Base-by-base conservation (phyloP, 2,329 filamentous ascomycete species). In the Pseudogymnoascus sp. region DNA sequence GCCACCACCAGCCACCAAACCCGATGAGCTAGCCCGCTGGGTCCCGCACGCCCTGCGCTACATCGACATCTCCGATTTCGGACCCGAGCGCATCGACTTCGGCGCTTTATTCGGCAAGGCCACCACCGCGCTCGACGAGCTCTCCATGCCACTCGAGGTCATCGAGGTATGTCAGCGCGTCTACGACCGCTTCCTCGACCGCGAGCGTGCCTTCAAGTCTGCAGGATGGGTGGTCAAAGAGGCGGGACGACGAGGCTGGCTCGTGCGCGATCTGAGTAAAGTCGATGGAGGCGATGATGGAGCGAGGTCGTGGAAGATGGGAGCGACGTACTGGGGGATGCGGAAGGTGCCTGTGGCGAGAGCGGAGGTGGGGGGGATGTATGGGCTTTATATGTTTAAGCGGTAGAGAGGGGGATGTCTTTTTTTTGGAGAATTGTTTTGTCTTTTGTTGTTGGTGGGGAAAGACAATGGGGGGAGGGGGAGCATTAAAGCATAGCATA, bases 311-410 rank as follows among this genome's bases (percentile, higher is more conserved):
- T 95, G 90, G 90, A 95, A 95, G 79, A 89, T 91, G 88, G 90
- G 90, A 34, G 90, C 90, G 59, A 84, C 85, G 69, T 90, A 86
- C 77, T 93, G 90, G 90, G 90, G 90, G 38, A 92, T 92, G 86
- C 83, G 89, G 66, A 95, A 85, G 73, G 75, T 84, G 25, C 82
- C 82, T 2, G 79, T 85, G 66, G 80, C 79, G 12, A 75, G 79
- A 37, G 79, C 80, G 7, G 82, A 85, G 64, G 81, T 84, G 5
- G 82, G 82, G 23, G 83, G 83, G 3, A 78, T 84, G 70, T 84
- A 84, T 70, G 82, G 81, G 42, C 81, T 83, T 71, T 84, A 84
- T 69, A 84, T 84, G 78, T 84, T 84, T 70, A 83, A 83, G 71
- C 62, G 69, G 28, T 71, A 46, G 38, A 12, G 28, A 8, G 12